Evolutionary conservation across 805 yeast genomes (phyloP), one percentile per base, ranked within the genome.

Genomic region (Metschnikowia henanensis): DNA sequence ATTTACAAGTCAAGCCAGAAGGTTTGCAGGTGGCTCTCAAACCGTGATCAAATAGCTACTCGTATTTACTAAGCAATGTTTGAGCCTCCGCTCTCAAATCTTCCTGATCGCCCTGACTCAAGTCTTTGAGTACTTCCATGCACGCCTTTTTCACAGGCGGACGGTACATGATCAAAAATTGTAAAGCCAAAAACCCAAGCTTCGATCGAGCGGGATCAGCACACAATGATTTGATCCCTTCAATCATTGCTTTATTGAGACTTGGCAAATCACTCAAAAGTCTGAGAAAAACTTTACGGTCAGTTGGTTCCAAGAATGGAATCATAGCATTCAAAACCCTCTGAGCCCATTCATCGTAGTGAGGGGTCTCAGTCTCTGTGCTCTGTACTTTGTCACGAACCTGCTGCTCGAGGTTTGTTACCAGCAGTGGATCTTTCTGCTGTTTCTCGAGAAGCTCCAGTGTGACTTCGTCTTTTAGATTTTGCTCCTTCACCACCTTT

Each of bases 211-310:
- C 84, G 0, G 98, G 98, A 60, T 94, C 98, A 35, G 79, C 68
- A 58, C 97, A 85, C 13, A 94, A 65, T 8, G 92, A 80, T 56
- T 80, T 78, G 40, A 92, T 74, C 45, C 82, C 81, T 17, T 68
- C 65, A 2, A 94, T 81, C 50, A 89, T 74, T 1, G 69, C 76
- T 26, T 72, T 70, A 46, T 83, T 78, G 45, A 95, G 70, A 40
- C 72, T 81, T 2, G 99, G 99, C 39, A 95, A 65, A 59, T 94
- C 99, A 47, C 95, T 84, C 41, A 94, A 68, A 39, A 94, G 69
- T 45, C 98, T 73, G 37, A 94, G 81, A 53, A 92, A 89, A 7
- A 83, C 71, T 56, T 87, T 85, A 45, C 92, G 72, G 64, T 94
- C 98, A 8, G 75, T 75, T 6, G 84, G 74, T 52, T 94, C 98